Evolutionary conservation across 345 rosid species (phyloP).

Genomic region (Mallotus nudiflorus): DNA sequence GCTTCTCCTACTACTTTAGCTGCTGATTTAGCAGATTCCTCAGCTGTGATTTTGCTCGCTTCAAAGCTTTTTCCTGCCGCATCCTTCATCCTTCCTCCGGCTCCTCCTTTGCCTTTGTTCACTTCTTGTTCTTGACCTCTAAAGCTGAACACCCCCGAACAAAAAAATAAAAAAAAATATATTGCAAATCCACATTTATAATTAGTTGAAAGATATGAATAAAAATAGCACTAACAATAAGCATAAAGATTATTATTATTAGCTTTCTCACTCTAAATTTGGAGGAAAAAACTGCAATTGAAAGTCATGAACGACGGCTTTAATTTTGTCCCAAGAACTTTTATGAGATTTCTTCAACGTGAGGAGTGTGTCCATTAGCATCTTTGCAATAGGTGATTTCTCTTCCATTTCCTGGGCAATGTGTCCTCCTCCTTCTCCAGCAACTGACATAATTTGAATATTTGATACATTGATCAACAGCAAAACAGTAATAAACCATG

Average conservation of each 20-base stretch:
- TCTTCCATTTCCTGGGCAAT: slow-evolving; percentile 20
- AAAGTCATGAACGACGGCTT: slow-evolving; percentile 39
- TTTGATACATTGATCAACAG: slow-evolving; percentile 31
- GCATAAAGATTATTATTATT: background rate
- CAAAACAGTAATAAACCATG: slow-evolving; percentile 18
- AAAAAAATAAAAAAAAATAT: no score
- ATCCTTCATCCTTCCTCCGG: slow-evolving; percentile 46
- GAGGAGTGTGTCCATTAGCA: slow-evolving; percentile 26
- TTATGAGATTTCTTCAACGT: slow-evolving; percentile 40
- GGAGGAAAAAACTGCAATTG: slow-evolving; percentile 58
- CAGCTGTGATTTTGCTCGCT: slow-evolving; percentile 40
- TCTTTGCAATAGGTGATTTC: slow-evolving; percentile 38
- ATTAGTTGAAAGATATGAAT: no score
- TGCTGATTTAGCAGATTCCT: slow-evolving; percentile 50
- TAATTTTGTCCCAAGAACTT: slow-evolving; percentile 59
- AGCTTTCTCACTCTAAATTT: slow-evolving; percentile 48
- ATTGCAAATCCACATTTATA: no score
- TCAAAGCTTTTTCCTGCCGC: slow-evolving; percentile 54
- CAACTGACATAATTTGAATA: slow-evolving; percentile 1
- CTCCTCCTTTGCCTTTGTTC: slow-evolving; percentile 26
- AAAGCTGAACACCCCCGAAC: slow-evolving; percentile 44
- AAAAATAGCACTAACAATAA: no score
- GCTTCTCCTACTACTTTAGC: background rate
- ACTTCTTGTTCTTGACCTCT: slow-evolving; percentile 20
- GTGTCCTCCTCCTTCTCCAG: slow-evolving; percentile 24